Percentiles rank a stretch among this genome's conserved stretches.
These are phyloP conservation scores for Fusarium subtropicale DNA, from an alignment of 2,329 filamentous ascomycete species.

Conservation along the genomic window DNA sequence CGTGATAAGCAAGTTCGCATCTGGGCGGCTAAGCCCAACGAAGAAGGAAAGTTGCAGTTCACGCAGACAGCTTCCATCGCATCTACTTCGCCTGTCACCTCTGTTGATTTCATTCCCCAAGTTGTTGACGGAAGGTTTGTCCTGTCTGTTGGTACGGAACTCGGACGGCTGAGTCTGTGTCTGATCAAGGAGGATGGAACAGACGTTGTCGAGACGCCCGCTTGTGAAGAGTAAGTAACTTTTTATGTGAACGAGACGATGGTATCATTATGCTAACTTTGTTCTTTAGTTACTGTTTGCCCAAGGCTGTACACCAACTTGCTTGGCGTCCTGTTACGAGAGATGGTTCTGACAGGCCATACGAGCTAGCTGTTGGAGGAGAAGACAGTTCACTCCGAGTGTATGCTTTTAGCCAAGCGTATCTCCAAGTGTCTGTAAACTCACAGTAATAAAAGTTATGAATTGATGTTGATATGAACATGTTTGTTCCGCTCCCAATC, in stretches of 20 bases:
- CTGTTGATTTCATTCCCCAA: constrained; percentile 72
- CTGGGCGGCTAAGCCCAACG: constrained; percentile 63
- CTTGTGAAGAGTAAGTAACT: constrained; percentile 55
- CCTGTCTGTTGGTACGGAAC: constrained; percentile 69
- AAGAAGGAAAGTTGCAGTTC: constrained; percentile 56
- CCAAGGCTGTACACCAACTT: constrained; percentile 74
- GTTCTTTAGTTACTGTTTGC: constrained; percentile 56
- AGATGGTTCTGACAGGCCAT: constrained; percentile 45
- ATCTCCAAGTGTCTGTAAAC: constrained; percentile 37
- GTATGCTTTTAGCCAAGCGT: constrained; percentile 58
- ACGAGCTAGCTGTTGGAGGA: constrained; percentile 65
- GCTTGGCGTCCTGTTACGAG: constrained; percentile 70
- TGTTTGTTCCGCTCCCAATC: neutral
- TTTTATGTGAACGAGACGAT: neutral
- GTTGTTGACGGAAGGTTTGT: constrained; percentile 50
- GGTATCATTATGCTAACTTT: constrained; percentile 24
- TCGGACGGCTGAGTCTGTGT: constrained; percentile 60
- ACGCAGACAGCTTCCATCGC: constrained; percentile 65
- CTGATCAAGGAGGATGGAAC: constrained; percentile 56
- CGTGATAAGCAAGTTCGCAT: constrained; percentile 87
- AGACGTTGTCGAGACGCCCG: constrained; percentile 51
- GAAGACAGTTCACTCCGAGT: constrained; percentile 72
- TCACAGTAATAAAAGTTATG: constrained; percentile 32
- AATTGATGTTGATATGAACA: constrained; percentile 9
- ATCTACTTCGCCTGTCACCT: constrained; percentile 72